Percentiles rank a stretch among this genome's conserved stretches.
These are phyloP conservation scores for Globisporangium cylindrosporum DNA, from an alignment of 352 stramenopile species.

Conservation along the genomic window DNA sequence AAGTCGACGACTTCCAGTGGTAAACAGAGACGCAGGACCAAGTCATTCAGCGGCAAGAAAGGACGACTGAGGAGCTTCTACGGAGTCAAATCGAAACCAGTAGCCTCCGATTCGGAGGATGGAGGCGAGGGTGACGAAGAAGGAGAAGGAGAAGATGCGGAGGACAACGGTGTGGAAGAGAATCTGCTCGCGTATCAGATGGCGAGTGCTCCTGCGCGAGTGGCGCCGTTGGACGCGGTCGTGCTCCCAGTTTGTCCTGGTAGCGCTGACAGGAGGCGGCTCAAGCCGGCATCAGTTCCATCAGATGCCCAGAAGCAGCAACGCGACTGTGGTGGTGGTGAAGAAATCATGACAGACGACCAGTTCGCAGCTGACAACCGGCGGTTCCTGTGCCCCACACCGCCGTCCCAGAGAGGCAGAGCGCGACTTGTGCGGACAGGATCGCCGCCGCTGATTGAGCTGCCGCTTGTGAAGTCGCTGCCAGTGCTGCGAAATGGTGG, in stretches of 20 bases:
- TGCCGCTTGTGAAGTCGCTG: neutral
- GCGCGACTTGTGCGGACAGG: neutral
- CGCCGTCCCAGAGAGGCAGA: constrained; percentile 3
- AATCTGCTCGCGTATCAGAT: neutral
- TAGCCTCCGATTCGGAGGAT: neutral
- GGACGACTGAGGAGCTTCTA: neutral
- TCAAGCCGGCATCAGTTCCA: neutral
- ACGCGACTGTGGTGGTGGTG: neutral
- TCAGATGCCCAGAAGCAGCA: neutral
- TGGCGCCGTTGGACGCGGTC: neutral
- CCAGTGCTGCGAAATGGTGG: neutral
- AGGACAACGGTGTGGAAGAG: neutral
- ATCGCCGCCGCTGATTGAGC: neutral
- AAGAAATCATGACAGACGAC: neutral
- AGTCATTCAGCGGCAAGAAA: constrained; percentile 14
- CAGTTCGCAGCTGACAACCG: neutral
- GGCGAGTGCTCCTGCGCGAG: neutral
- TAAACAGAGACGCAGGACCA: constrained; percentile 12
- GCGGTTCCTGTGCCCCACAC: constrained; percentile 10
- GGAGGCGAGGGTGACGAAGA: neutral
- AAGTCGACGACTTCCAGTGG: neutral
- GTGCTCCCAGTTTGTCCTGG: constrained; percentile 20
- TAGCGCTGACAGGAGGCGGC: constrained; percentile 6
- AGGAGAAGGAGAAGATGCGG: neutral
- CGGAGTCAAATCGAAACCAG: neutral